Base-by-base conservation (phyloP, 2,329 filamentous ascomycete species). In the Microcyclosporella mali region DNA sequence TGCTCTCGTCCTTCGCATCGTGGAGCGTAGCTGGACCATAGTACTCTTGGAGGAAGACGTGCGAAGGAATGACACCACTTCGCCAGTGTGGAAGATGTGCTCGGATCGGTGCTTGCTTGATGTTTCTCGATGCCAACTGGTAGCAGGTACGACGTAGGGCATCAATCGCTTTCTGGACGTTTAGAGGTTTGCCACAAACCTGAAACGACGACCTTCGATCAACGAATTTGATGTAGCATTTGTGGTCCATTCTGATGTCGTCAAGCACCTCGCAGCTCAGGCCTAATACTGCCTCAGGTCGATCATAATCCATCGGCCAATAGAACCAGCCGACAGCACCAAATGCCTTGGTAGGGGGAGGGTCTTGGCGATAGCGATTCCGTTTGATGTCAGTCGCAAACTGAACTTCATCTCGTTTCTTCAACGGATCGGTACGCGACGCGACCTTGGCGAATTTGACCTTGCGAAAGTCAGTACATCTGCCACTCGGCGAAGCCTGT, bases 271-370 rank as follows among this genome's bases (percentile, higher is more conserved):
- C 69, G 7, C 66, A 60, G 28, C 64, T 62, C 8, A 49, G 41
- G 1, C 70, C 71, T 10, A 75, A 58, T 9, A 65, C 56, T 9
- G 68, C 60, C 10, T 64, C 56, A 2, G 70, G 54, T 0, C 63
- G 56, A 28, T 67, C 65, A 4, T 72, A 69, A 25, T 67, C 57
- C 1, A 54, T 47, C 2, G 71, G 71, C 72, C 71, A 74, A 15
- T 68, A 52, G 39, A 73, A 72, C 1, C 63, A 51, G 11, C 70
- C 58, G 19, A 62, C 58, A 2, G 55, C 51, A 10, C 48, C 49
- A 33, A 60, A 60, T 3, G 36, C 34, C 29, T 45, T 47, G 33
- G 51, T 43, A 3, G 33, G 36, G 0, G 54, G 54, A 11, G 60
- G 60, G 32, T 45, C 33, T 19, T 56, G 58, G 0, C 60, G 53